These are phyloP conservation scores for Xylaria polymorpha DNA, from an alignment of 2,329 filamentous ascomycete genomes.

Conservation along the genomic window DNA sequence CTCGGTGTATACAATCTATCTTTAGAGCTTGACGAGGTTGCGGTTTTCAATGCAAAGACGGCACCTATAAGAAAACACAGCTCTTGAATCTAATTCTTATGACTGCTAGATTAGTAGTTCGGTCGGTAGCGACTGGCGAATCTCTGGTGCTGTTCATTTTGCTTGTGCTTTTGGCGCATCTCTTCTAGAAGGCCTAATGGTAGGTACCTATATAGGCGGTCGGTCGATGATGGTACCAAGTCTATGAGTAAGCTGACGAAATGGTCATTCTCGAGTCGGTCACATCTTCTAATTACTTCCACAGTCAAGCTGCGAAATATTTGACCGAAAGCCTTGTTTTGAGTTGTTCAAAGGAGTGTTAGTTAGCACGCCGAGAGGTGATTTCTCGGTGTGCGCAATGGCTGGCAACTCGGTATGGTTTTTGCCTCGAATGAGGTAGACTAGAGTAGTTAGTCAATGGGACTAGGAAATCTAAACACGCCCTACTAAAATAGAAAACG, in stretches of 20 bases:
- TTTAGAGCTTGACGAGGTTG: too few species aligned
- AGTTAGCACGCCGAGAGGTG: background rate
- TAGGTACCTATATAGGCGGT: background rate
- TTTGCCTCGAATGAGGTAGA: background rate
- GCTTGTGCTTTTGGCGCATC: too few species aligned
- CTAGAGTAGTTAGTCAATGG: background rate
- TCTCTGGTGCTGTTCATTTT: too few species aligned
- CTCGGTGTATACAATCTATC: too few species aligned
- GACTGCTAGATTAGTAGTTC: too few species aligned
- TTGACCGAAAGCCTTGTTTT: background rate
- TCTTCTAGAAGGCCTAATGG: background rate
- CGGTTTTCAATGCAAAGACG: too few species aligned
- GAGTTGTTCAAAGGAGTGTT: background rate
- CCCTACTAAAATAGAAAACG: background rate
- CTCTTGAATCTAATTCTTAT: too few species aligned
- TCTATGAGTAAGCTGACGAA: slow-evolving; percentile 26
- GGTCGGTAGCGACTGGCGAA: too few species aligned
- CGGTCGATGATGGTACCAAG: slow-evolving; percentile 14
- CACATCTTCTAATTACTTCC: background rate
- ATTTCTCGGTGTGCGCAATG: slow-evolving; percentile 13
- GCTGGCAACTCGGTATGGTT: background rate
- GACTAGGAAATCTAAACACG: slow-evolving; percentile 7
- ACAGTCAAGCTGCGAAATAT: background rate
- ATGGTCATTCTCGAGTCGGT: background rate
- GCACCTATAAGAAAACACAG: too few species aligned